phyloP scores from a whole-genome alignment of 2,329 filamentous ascomycete species.

The Aspergillus ruber region DNA sequence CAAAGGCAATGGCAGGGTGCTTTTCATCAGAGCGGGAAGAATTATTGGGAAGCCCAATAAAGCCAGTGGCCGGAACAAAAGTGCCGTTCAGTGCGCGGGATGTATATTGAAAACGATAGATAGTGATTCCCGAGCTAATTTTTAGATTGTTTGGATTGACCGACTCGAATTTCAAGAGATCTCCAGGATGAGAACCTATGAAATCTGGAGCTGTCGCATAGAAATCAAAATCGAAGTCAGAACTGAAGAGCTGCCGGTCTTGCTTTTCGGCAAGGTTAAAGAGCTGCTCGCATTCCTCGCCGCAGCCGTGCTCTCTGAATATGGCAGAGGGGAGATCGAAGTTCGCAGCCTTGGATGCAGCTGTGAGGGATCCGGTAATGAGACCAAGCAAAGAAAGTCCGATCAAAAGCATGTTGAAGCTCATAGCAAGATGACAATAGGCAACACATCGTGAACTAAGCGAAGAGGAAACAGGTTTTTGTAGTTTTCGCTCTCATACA shows the following conservation, averaged over 20 bases:
- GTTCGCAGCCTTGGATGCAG: not conserved
- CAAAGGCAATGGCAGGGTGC: slow-evolving; percentile 4
- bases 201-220: slow-evolving; percentile 8
- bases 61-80: slow-evolving; percentile 3
- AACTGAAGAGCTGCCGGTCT: slow-evolving; percentile 9
- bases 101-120: slow-evolving; percentile 5
- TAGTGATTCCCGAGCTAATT: slow-evolving; percentile 1
- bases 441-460: too few species aligned
- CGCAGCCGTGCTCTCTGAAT: not conserved
- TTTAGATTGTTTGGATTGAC: slow-evolving; percentile 1
- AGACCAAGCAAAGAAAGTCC: too few species aligned
- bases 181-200: slow-evolving; percentile 3
- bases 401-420: too few species aligned
- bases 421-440: too few species aligned
- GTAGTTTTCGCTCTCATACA: too few species aligned
- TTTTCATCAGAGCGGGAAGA: not conserved
- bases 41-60: slow-evolving; percentile 3
- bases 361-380: not conserved
- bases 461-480: too few species aligned
- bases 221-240: slow-evolving; percentile 5
- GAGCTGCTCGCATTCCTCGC: not conserved
- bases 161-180: slow-evolving; percentile 6
- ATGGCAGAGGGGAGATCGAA: not conserved
- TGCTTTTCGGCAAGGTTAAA: not conserved
- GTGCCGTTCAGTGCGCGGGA: slow-evolving; percentile 1